These are phyloP conservation scores for Eruca vesicaria DNA, from an alignment of 441 rosid genomes.

Conservation along the genomic window DNA sequence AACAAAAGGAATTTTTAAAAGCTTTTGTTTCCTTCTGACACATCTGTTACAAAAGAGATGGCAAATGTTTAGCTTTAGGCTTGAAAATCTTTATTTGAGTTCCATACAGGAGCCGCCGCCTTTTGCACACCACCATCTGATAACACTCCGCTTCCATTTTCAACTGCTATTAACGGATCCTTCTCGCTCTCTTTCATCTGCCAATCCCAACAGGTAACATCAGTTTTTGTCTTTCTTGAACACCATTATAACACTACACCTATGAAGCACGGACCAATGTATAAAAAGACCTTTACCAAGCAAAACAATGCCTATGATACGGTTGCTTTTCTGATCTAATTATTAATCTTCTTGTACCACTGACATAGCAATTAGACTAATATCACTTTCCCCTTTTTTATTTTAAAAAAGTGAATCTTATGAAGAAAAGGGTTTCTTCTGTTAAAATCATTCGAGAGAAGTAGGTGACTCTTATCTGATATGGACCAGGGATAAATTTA, in stretches of 20 bases:
- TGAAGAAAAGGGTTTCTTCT: too few relatives aligned
- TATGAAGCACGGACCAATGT: not conserved
- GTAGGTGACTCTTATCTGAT: too few relatives aligned
- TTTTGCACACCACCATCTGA: slow-evolving; percentile 37
- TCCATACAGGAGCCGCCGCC: slow-evolving; percentile 70
- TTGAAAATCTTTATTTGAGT: slow-evolving; percentile 83
- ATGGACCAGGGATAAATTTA: not conserved
- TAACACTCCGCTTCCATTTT: slow-evolving; percentile 65
- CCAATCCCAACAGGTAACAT: not conserved
- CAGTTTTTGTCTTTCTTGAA: not conserved
- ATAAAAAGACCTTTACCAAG: not conserved
- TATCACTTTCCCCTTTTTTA: not conserved
- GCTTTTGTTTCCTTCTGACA: slow-evolving; percentile 1
- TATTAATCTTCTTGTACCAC: not conserved
- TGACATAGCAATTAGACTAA: not conserved
- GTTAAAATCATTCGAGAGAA: too few relatives aligned
- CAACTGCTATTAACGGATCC: slow-evolving; percentile 72
- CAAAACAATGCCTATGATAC: not conserved
- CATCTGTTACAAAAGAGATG: slow-evolving; percentile 17
- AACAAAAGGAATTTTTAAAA: not conserved
- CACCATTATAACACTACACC: not conserved
- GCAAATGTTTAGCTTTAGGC: slow-evolving; percentile 43
- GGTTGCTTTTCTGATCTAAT: not conserved
- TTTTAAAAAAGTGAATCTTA: not conserved
- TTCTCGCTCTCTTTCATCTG: slow-evolving; percentile 82